Evolutionary conservation across 192 early-diverging fungal genomes (phyloP).

Genomic region (Linnemannia elongata): DNA sequence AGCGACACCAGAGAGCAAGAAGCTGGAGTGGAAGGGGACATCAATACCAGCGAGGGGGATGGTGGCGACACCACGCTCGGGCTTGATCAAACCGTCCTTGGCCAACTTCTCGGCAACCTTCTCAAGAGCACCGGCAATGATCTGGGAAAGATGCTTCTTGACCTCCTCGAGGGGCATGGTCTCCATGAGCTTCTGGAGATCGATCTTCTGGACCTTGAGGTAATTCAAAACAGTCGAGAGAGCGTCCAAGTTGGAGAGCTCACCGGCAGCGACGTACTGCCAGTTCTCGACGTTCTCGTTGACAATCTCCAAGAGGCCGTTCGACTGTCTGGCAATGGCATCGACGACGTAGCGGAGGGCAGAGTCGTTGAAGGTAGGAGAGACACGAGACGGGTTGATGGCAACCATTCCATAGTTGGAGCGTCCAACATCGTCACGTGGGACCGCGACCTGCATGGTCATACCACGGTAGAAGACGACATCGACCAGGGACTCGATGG

Average conservation of each 20-base stretch:
- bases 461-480: slow-evolving; percentile 97
- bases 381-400: slow-evolving; percentile 92
- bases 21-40: slow-evolving; percentile 97
- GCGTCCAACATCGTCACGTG: slow-evolving; percentile 79
- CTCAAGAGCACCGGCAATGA: slow-evolving; percentile 79
- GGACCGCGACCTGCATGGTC: slow-evolving; percentile 97
- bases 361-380: slow-evolving; percentile 86
- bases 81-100: slow-evolving; percentile 69
- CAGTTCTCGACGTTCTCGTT: slow-evolving; percentile 98
- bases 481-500: slow-evolving; percentile 88
- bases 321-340: slow-evolving; percentile 82
- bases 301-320: slow-evolving; percentile 91
- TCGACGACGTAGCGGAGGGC: slow-evolving; percentile 87
- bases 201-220: slow-evolving; percentile 87
- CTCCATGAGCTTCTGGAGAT: slow-evolving; percentile 86
- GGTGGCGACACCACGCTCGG: slow-evolving; percentile 91
- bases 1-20: slow-evolving; percentile 91
- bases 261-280: slow-evolving; percentile 96
- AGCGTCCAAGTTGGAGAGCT: slow-evolving; percentile 83
- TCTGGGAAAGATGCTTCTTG: slow-evolving; percentile 82
- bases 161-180: slow-evolving; percentile 90
- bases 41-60: slow-evolving; percentile 94
- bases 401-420: slow-evolving; percentile 97
- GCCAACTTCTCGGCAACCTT: slow-evolving; percentile 75
- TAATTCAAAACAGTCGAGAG: slow-evolving; percentile 89